Evolutionary conservation across 2,329 filamentous ascomycete genomes (phyloP).

Genomic region (Cladosporium sp.): DNA sequence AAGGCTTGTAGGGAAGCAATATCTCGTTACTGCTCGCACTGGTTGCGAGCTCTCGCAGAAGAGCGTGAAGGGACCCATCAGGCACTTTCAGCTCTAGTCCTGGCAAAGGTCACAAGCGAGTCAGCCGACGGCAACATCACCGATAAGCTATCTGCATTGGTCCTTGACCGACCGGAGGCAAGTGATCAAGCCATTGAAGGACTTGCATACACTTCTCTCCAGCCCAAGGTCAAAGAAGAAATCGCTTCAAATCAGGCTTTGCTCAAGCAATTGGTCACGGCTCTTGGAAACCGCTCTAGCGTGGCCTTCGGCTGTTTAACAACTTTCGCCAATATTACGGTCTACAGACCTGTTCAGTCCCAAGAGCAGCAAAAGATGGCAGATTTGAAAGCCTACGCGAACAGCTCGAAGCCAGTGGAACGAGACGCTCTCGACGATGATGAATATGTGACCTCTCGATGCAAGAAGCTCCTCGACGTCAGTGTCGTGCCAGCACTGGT

Average conservation of each 20-base stretch:
- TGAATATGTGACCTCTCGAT: conserved; percentile 68
- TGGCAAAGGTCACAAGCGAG: conserved; percentile 46
- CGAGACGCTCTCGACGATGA: conserved; percentile 70
- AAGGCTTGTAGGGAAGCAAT: conserved; percentile 76
- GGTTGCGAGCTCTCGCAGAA: conserved; percentile 76
- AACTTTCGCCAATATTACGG: conserved; percentile 78
- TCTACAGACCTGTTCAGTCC: conserved; percentile 69
- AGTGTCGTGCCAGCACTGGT: conserved; percentile 74
- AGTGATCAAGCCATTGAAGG: conserved; percentile 75
- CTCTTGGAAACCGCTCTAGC: conserved; percentile 46
- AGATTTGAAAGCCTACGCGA: conserved; percentile 90
- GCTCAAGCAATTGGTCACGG: conserved; percentile 63
- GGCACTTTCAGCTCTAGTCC: conserved; percentile 46
- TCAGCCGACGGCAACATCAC: conserved; percentile 25
- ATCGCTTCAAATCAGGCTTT: conserved; percentile 65
- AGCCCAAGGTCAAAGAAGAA: conserved; percentile 77
- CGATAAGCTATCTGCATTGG: conserved; percentile 26
- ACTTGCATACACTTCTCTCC: conserved; percentile 84
- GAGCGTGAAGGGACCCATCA: conserved; percentile 26
- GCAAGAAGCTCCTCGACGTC: conserved; percentile 71
- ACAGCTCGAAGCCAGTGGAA: conserved; percentile 62
- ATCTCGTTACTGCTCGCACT: conserved; percentile 75
- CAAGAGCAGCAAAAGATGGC: conserved; percentile 91
- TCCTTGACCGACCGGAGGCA: conserved; percentile 30
- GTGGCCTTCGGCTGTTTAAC: conserved; percentile 77